phyloP scores from a whole-genome alignment of 1,139 yeast species.

The Yamadazyma triangularis region DNA sequence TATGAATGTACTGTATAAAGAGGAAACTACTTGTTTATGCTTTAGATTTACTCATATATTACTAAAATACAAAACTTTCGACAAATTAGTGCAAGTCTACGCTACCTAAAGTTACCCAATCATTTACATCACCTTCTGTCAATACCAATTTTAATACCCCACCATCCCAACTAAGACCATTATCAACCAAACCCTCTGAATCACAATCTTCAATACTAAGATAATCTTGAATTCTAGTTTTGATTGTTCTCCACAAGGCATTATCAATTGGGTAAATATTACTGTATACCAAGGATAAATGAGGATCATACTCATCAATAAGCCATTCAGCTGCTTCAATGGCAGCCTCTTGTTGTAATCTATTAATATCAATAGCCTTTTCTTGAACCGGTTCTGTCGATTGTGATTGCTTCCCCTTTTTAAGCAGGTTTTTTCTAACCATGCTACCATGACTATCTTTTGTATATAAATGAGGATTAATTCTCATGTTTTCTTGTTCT shows the following conservation, averaged over 20 bases:
- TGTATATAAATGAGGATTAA: slow-evolving; percentile 39
- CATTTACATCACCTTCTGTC: slow-evolving; percentile 71
- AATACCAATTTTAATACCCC: slow-evolving; percentile 67
- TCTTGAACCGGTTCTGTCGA: slow-evolving; percentile 5
- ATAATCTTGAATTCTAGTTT: slow-evolving; percentile 66
- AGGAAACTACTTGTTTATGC: too few species aligned
- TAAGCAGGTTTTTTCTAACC: slow-evolving; percentile 22
- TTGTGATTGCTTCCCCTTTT: slow-evolving; percentile 13
- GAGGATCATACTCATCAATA: slow-evolving; percentile 59
- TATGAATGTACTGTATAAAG: too few species aligned
- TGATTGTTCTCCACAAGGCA: slow-evolving; percentile 63
- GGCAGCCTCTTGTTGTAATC: slow-evolving; percentile 27
- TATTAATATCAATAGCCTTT: slow-evolving; percentile 23
- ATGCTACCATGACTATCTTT: slow-evolving; percentile 30
- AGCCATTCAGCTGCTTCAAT: slow-evolving; percentile 53
- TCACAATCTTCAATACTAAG: slow-evolving; percentile 51
- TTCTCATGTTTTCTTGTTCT: slow-evolving; percentile 30
- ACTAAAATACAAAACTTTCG: too few species aligned
- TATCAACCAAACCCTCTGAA: slow-evolving; percentile 29
- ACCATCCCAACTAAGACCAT: slow-evolving; percentile 54
- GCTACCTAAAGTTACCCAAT: slow-evolving; percentile 68
- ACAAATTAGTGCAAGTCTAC: slow-evolving; percentile 43
- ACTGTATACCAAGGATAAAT: slow-evolving; percentile 68
- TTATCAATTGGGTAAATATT: slow-evolving; percentile 63
- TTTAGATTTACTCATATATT: too few species aligned